Percentiles rank a stretch among this genome's conserved stretches.
Conservation (phyloP, 805 yeast genomes). For the Wickerhamomyces bisporus region DNA sequence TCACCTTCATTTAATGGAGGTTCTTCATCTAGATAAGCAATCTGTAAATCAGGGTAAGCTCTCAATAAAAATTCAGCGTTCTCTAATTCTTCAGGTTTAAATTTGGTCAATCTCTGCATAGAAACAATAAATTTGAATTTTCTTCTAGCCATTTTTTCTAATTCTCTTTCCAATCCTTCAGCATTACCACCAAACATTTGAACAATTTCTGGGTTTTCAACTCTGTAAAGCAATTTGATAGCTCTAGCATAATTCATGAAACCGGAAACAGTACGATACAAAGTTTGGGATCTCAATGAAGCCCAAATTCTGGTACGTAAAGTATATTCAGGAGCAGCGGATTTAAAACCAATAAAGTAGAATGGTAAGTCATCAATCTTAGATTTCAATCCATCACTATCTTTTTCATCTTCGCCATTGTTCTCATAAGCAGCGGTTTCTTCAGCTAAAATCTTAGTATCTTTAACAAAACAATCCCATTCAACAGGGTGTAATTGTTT, state of each 20-base stretch:
- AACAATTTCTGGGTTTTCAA: conserved; percentile 91
- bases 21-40: conserved; percentile 93
- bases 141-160: conserved; percentile 83
- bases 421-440: conserved; percentile 77
- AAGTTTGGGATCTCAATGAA: conserved; percentile 91
- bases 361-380: conserved; percentile 91
- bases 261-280: conserved; percentile 95
- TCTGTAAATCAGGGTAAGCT: conserved; percentile 81
- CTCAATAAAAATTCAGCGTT: conserved; percentile 76
- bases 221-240: conserved; percentile 85
- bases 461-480: conserved; percentile 97
- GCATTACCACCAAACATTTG: conserved; percentile 99
- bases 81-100: conserved; percentile 69
- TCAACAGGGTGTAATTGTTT: conserved; percentile 94
- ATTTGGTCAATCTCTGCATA: conserved; percentile 77
- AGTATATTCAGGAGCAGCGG: conserved; percentile 96
- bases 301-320: conserved; percentile 98
- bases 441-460: conserved; percentile 91
- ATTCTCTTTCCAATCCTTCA: conserved; percentile 90
- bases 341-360: conserved; percentile 94
- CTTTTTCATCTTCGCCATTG: conserved; percentile 40
- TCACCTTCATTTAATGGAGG: conserved; percentile 69
- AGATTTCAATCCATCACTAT: conserved; percentile 67
- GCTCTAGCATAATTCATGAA: conserved; percentile 98
- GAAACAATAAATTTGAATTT: conserved; percentile 79